phyloP scores from a whole-genome alignment of 768 basidiomycete genomes.

The Leccinum rimulosum region DNA sequence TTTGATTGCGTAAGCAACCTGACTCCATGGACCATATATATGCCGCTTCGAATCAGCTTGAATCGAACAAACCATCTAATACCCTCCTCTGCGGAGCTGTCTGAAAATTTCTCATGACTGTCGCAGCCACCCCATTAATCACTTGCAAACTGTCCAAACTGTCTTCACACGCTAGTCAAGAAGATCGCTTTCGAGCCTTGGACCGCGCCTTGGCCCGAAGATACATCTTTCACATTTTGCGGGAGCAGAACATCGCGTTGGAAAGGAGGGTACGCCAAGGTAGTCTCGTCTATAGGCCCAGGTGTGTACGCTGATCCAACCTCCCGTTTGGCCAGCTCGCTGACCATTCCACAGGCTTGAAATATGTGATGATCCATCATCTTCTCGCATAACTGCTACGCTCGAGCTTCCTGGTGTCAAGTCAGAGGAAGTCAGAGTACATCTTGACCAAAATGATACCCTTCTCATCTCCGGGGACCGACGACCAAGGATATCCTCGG shows the following conservation, averaged over 20 bases:
- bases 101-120: constrained; percentile 21
- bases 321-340: not conserved
- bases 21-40: not conserved
- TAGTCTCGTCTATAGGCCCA: constrained; percentile 32
- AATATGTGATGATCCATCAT: constrained; percentile 36
- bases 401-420: constrained; percentile 42
- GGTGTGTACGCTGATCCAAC: constrained; percentile 19
- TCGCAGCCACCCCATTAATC: constrained; percentile 13
- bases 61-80: not conserved
- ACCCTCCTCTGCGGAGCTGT: not conserved
- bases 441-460: constrained; percentile 27
- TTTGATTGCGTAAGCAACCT: not conserved
- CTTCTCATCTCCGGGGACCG: constrained; percentile 39
- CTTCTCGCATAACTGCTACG: constrained; percentile 32
- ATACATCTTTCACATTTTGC: constrained; percentile 27
- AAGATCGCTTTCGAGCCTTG: constrained; percentile 31
- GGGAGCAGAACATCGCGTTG: constrained; percentile 16
- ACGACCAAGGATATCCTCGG: constrained; percentile 10
- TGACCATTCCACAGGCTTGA: constrained; percentile 35
- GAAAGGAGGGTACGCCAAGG: constrained; percentile 25
- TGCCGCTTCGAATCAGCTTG: not conserved
- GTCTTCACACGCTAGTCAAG: constrained; percentile 20
- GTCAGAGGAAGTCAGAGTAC: constrained; percentile 34
- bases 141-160: constrained; percentile 33
- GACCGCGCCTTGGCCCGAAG: constrained; percentile 32